Percentiles rank a stretch among this genome's conserved stretches.
These are phyloP conservation scores for Inonotus hispidus DNA, from an alignment of 1,284 basidiomycete genomes.

Conservation along the genomic window DNA sequence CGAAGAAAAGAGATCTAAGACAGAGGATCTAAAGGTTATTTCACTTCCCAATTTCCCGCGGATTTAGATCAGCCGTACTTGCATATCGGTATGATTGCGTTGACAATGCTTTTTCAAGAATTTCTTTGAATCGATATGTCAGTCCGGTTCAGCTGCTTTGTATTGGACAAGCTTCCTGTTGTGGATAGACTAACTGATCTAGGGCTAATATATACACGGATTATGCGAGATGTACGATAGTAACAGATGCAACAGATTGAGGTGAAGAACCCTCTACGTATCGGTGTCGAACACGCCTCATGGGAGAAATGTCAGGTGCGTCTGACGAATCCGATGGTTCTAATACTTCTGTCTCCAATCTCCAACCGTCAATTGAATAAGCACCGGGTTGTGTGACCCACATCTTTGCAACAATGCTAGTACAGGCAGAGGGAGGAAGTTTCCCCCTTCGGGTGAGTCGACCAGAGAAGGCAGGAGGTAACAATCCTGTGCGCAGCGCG, in stretches of 20 bases:
- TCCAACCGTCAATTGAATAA: conserved; percentile 60
- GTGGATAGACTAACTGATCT: background rate
- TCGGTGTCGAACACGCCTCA: conserved; percentile 9
- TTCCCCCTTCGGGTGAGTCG: conserved; percentile 53
- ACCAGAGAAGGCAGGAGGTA: conserved; percentile 53
- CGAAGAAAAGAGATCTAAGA: conserved; percentile 14
- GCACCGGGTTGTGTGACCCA: conserved; percentile 60
- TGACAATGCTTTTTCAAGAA: background rate
- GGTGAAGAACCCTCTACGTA: conserved; percentile 10
- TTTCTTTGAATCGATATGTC: background rate
- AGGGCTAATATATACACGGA: background rate
- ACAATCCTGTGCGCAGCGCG: conserved; percentile 19
- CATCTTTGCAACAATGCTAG: conserved; percentile 42
- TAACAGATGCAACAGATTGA: conserved; percentile 2
- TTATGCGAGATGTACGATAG: conserved; percentile 12
- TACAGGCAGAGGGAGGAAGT: conserved; percentile 44
- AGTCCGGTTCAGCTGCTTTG: background rate
- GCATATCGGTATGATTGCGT: background rate
- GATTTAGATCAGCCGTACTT: background rate
- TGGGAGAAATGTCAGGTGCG: background rate
- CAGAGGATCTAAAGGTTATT: background rate
- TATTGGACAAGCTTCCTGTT: background rate
- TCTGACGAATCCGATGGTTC: conserved; percentile 3
- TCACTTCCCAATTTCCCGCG: background rate
- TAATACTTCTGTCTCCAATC: conserved; percentile 54